A percentile compares a stretch with the other conserved stretches of the same genome.
phyloP scores from a whole-genome alignment of 2,329 filamentous ascomycete genomes.

The Emericellopsis atlantica region DNA sequence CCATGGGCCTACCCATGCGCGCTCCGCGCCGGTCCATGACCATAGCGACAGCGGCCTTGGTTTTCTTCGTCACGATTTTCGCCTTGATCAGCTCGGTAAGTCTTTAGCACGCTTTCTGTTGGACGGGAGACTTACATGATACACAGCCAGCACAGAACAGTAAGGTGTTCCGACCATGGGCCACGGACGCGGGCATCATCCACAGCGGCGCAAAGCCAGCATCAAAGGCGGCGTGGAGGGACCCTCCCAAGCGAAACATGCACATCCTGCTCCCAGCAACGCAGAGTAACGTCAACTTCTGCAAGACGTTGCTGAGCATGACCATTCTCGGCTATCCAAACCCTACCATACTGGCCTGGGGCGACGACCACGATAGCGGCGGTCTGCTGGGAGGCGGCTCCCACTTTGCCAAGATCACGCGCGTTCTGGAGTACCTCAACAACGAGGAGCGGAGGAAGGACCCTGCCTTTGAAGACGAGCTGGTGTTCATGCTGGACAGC shows the following conservation, averaged over 20 bases:
- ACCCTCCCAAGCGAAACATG: conserved; percentile 3
- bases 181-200: not conserved
- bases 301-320: conserved; percentile 16
- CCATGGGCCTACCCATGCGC: too few species aligned
- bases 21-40: too few species aligned
- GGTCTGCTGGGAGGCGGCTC: conserved; percentile 12
- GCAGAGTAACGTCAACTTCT: conserved; percentile 11
- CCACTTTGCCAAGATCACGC: conserved; percentile 15
- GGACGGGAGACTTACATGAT: not conserved
- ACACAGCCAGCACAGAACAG: not conserved
- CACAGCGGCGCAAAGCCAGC: not conserved
- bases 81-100: not conserved
- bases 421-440: conserved; percentile 12
- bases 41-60: not conserved
- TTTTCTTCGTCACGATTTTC: not conserved
- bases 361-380: conserved; percentile 6
- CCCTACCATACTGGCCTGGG: conserved; percentile 14
- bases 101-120: not conserved
- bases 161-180: not conserved
- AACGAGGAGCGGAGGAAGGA: conserved; percentile 7
- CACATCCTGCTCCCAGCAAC: conserved; percentile 14
- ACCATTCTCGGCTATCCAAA: conserved; percentile 13
- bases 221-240: not conserved
- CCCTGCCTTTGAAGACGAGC: conserved; percentile 12
- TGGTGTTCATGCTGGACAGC: conserved; percentile 15